Evolutionary conservation across 495 filamentous ascomycete genomes (phyloP), one percentile per base, ranked within the genome.

Genomic region (Oleoguttula mirabilis): DNA sequence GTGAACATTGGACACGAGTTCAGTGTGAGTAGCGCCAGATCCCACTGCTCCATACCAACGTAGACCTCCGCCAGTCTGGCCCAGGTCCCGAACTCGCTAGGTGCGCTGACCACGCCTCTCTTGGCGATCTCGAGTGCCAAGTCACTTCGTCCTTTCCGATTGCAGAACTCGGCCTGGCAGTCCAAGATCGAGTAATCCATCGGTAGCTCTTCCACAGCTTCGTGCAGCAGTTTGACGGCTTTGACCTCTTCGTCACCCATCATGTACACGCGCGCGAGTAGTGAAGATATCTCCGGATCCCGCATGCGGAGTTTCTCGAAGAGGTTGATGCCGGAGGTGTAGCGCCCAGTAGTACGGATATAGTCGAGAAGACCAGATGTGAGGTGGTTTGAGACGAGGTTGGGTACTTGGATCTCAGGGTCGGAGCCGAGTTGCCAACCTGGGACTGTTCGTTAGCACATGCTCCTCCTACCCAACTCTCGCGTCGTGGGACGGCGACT

Each of bases 1-100:
- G 90, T 96, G 60, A 98, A 98, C 90, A 98, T 98, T 3, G 90
- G 90, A 49, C 92, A 98, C 3, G 88, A 95, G 63, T 98, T 98
- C n/a, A 98, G 69, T 4, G 92, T 98, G 7, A 94, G 75, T 14
- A 98, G 71, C 2, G 92, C 90, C 27, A 82, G 55, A 52, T 95
- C 90, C 84, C 88, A 98, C 58, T 88, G 81, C 60, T 98, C 90
- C 55, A 93, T 68, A 32, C 77, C 71, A 36, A 96, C 79, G 45
- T 96, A 98, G 16, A 96, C 77, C 57, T 95, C 85, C 2, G 87
- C 88, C 38, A 98, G 62, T 42, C 87, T 70, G 37, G 90, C 92
- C 90, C 90, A 98, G 1, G 90, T 96, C 11, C 83, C 84, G 57
- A 96, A 96, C 56, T 98, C 90, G 56, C 86, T 94, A 0, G 90